A percentile compares a stretch with the other conserved stretches of the same genome.
These are phyloP conservation scores for Leishmania martiniquensis DNA, from an alignment of 208 protist genomes.

Conservation along the genomic window DNA sequence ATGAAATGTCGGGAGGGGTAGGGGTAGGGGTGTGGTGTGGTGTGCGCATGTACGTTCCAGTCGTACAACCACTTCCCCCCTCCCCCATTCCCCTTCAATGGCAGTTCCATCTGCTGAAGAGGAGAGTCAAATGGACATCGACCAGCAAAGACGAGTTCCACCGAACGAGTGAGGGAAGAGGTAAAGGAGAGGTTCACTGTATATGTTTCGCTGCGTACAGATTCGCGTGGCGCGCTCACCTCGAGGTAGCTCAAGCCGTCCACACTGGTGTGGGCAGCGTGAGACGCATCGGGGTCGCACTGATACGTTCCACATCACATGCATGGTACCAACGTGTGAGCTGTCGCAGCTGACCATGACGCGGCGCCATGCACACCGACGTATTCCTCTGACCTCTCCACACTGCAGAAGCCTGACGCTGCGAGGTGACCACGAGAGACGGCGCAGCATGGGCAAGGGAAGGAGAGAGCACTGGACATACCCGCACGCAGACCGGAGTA, in stretches of 20 bases:
- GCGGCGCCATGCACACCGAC: background rate
- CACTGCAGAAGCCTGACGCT: background rate
- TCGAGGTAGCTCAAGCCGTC: too few relatives aligned
- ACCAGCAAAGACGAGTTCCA: background rate
- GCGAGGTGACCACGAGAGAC: too few relatives aligned
- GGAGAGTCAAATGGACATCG: constrained; percentile 2
- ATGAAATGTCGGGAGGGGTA: background rate
- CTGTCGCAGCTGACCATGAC: background rate
- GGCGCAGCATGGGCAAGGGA: too few relatives aligned
- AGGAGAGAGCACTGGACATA: too few relatives aligned
- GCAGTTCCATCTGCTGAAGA: background rate
- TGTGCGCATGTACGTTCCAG: background rate
- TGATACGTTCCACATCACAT: background rate
- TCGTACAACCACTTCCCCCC: background rate
- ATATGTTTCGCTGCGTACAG: background rate
- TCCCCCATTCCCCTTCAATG: background rate
- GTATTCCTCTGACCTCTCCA: background rate
- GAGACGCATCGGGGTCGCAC: too few relatives aligned
- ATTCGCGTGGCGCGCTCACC: too few relatives aligned
- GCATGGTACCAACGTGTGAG: background rate
- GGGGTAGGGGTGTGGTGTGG: background rate
- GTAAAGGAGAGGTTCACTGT: background rate
- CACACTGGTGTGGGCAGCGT: too few relatives aligned
- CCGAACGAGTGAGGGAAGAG: background rate
- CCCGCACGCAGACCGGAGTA: too few relatives aligned